phyloP scores from a whole-genome alignment of 2,329 filamentous ascomycete genomes.

The Claviceps arundinis region DNA sequence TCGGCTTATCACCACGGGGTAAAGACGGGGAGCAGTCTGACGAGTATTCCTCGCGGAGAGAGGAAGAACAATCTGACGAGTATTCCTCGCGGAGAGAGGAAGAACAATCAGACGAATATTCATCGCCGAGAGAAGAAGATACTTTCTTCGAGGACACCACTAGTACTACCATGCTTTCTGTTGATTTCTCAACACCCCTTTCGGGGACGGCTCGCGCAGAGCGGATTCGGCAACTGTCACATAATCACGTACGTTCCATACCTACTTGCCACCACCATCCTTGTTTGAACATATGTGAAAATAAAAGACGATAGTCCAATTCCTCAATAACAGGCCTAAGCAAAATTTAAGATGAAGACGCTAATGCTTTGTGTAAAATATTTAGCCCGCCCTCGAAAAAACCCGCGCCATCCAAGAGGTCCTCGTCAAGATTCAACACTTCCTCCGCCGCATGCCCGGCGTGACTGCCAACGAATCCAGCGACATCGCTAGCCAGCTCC shows the following conservation, averaged over 20 bases:
- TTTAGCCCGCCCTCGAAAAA: conserved; percentile 22
- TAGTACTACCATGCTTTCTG: conserved; percentile 19
- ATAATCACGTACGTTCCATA: conserved; percentile 22
- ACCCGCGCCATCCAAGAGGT: conserved; percentile 21
- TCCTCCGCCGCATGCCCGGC: conserved; percentile 26
- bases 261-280: neutral
- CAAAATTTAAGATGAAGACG: no score
- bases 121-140: no score
- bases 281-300: no score
- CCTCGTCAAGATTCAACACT: conserved; percentile 24
- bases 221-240: conserved; percentile 24
- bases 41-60: no score
- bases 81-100: no score
- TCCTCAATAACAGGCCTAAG: neutral
- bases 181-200: conserved; percentile 27
- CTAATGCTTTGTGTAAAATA: no score
- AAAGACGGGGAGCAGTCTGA: no score
- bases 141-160: no score
- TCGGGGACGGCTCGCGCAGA: conserved; percentile 22
- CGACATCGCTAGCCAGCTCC: conserved; percentile 21
- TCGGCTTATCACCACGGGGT: no score
- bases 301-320: no score
- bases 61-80: neutral
- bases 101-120: no score
- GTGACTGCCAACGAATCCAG: conserved; percentile 21